Evolutionary conservation across 1,284 basidiomycete genomes (phyloP), one percentile per base, ranked within the genome.

Genomic region (Somion occarium): DNA sequence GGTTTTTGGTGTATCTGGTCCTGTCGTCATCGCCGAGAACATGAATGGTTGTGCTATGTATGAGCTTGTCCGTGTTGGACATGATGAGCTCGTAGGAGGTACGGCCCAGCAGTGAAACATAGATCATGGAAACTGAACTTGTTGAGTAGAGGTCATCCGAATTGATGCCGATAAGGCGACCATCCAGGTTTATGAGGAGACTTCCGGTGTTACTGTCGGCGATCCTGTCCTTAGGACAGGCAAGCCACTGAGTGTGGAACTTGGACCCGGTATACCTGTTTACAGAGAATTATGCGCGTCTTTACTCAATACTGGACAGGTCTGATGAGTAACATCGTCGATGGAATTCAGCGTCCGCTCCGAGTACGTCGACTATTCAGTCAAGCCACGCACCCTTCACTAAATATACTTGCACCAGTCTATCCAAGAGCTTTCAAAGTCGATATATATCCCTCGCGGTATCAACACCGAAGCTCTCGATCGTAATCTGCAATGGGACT

Each of bases 171-270:
- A 97, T 73, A 94, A 98, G 73, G 90, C 93, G 48, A 99, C 96
- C 5, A 98, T 99, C 58, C 97, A 99, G 72, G 97, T 99, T n/a
- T 99, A 99, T 68, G 97, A 98, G 69, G 95, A 98, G 76, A 98
- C 94, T 3, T 95, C 95, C 47, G 94, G 95, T 60, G 93, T 99
- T 48, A 97, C 93, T 15, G 94, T 99, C 52, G 96, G 96, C 42
- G 96, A 99, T 75, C 96, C 96, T 51, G 97, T 99, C 13, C 74
- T 99, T 64, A 81, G 95, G 53, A 99, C 96, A 41, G 96, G 96
- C 54, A 99, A 99, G 71, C 96, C 96, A 37, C 82, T 99, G 51
- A 93, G 90, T 68, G 97, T 99, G 54, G 96, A 99, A 69, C 82
- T 99, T 44, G 96, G 96, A 50, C 96, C 96, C 65, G 95, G 95